Evolutionary conservation across 495 filamentous ascomycete species (phyloP).

Genomic region (Aspergillus nidulans): DNA sequence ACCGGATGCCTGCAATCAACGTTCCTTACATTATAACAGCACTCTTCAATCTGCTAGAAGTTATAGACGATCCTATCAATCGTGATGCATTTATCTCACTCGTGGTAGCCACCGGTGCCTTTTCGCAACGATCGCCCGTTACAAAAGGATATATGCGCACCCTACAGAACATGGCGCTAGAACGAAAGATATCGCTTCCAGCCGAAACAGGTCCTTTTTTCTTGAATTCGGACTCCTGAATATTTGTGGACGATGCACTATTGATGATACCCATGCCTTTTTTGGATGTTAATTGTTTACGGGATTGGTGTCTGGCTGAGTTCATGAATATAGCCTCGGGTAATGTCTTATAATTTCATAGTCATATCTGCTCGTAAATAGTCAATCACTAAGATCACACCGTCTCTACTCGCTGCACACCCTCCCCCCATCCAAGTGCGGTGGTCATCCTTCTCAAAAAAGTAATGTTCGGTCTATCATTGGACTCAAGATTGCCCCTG

Average conservation of each 20-base stretch:
- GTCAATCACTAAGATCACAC: neutral
- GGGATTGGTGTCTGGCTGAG: neutral
- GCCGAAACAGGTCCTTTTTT: slow-evolving; percentile 25
- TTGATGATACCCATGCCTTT: slow-evolving; percentile 1
- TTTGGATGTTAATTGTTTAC: neutral
- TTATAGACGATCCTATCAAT: slow-evolving; percentile 20
- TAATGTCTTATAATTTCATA: neutral
- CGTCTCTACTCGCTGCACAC: slow-evolving; percentile 3
- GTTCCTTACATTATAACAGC: slow-evolving; percentile 29
- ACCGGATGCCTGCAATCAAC: slow-evolving; percentile 23
- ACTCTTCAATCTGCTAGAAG: slow-evolving; percentile 26
- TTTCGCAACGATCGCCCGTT: slow-evolving; percentile 29
- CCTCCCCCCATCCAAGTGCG: neutral
- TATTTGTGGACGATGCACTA: neutral
- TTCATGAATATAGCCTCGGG: neutral
- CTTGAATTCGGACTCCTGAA: slow-evolving; percentile 1
- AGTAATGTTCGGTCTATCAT: neutral
- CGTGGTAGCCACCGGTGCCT: slow-evolving; percentile 17
- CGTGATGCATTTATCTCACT: slow-evolving; percentile 28
- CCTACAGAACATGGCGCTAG: slow-evolving; percentile 23
- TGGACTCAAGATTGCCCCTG: neutral
- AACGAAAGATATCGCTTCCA: slow-evolving; percentile 24
- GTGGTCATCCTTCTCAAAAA: neutral
- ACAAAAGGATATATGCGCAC: slow-evolving; percentile 23
- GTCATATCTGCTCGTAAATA: neutral